A percentile compares a stretch with the other conserved stretches of the same genome.
Conservation (phyloP, 192 early-diverging fungal genomes). For the Coemansia sp. region DNA sequence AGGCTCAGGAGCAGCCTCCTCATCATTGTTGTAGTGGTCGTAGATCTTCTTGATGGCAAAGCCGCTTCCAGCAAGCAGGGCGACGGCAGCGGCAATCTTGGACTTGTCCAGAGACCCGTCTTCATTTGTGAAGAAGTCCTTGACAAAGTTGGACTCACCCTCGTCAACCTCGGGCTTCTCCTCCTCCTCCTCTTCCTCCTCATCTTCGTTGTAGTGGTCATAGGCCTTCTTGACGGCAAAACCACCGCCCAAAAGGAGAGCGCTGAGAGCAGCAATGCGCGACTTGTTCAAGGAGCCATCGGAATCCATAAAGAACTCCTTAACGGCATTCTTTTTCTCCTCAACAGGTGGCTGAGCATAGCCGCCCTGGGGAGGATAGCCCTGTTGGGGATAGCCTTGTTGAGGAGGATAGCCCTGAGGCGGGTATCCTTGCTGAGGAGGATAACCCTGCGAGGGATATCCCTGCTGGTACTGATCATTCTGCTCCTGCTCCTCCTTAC, state of each 20-base stretch:
- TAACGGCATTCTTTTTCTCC: slow-evolving; percentile 9
- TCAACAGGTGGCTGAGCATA: not conserved
- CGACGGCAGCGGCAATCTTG: slow-evolving; percentile 4
- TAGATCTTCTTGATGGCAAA: slow-evolving; percentile 15
- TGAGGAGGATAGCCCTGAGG: not conserved
- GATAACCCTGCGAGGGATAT: slow-evolving; percentile 2
- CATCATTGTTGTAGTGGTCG: not conserved
- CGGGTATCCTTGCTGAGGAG: not conserved
- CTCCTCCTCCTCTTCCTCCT: slow-evolving; percentile 3
- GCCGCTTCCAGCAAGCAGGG: slow-evolving; percentile 5
- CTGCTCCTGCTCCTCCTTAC: slow-evolving; percentile 13
- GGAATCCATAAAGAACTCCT: slow-evolving; percentile 17
- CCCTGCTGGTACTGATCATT: slow-evolving; percentile 16
- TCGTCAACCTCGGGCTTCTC: not conserved
- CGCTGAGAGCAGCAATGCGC: not conserved
- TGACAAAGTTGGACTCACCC: slow-evolving; percentile 12
- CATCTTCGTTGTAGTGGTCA: slow-evolving; percentile 11
- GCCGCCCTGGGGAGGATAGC: slow-evolving; percentile 1
- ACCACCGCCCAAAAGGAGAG: slow-evolving; percentile 6
- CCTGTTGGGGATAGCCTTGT: slow-evolving; percentile 1
- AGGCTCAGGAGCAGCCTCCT: slow-evolving; percentile 1
- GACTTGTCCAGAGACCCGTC: slow-evolving; percentile 29
- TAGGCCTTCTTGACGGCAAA: slow-evolving; percentile 17
- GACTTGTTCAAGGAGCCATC: slow-evolving; percentile 18
- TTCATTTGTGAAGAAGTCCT: slow-evolving; percentile 18